Evolutionary conservation across 495 filamentous ascomycete species (phyloP).

Genomic region (Saxispiralis lemnorum): DNA sequence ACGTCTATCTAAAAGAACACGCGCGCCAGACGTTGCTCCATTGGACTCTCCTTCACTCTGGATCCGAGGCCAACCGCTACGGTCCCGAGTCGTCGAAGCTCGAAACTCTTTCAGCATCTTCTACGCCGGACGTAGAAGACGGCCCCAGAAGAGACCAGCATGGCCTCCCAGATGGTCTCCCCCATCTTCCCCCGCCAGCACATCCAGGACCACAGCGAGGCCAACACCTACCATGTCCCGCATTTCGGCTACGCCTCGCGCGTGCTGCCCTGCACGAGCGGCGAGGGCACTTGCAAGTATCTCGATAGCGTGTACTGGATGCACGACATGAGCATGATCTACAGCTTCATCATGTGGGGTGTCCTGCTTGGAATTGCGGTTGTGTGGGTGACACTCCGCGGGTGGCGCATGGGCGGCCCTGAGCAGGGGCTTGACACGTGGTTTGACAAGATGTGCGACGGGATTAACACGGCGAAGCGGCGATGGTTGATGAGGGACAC

Average conservation of each 20-base stretch:
- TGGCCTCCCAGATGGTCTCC: not conserved
- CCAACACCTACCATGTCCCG: conserved; percentile 25
- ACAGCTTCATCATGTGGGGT: conserved; percentile 44
- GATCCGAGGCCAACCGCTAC: too few species aligned
- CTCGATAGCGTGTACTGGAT: conserved; percentile 42
- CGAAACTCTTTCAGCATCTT: too few species aligned
- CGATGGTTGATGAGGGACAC: conserved; percentile 11
- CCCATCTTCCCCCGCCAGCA: conserved; percentile 11
- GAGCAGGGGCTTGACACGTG: not conserved
- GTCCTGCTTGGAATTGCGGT: conserved; percentile 35
- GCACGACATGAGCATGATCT: conserved; percentile 42
- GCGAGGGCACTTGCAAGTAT: conserved; percentile 44
- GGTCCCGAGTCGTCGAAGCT: too few species aligned
- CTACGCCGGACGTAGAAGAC: too few species aligned
- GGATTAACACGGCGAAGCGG: conserved; percentile 8
- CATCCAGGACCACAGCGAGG: conserved; percentile 26
- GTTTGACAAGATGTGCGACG: conserved; percentile 7
- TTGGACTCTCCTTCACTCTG: too few species aligned
- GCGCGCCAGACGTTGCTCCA: too few species aligned
- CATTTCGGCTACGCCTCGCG: conserved; percentile 47
- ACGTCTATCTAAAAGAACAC: too few species aligned
- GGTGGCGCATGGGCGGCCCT: conserved; percentile 5
- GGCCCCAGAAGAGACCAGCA: not conserved
- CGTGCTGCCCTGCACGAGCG: conserved; percentile 39
- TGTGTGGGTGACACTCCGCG: conserved; percentile 25